Conservation (phyloP, 768 basidiomycete species). For the Chalciporus chontae region DNA sequence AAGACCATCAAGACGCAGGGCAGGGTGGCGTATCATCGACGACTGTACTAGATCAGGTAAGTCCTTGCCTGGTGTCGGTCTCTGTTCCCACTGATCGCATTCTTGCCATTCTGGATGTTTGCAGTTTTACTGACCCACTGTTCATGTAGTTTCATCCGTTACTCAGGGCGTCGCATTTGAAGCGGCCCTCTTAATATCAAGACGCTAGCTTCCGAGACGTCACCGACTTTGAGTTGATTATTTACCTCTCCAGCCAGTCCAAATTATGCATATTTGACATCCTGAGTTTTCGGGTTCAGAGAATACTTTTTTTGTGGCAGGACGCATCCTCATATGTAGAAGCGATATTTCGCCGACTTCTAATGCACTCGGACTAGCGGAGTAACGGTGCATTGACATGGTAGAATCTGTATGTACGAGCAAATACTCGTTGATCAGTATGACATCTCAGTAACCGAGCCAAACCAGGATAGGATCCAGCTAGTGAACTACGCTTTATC, state of each 20-base stretch:
- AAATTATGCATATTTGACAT: background rate
- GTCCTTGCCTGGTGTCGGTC: background rate
- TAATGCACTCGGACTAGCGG: background rate
- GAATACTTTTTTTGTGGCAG: background rate
- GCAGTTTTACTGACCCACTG: conserved; percentile 22
- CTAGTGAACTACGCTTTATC: no score
- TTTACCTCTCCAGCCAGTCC: background rate
- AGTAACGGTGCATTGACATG: background rate
- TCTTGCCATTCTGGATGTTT: background rate
- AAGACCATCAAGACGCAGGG: conserved; percentile 19
- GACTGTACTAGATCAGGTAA: conserved; percentile 26
- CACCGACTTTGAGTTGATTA: background rate
- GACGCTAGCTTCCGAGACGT: background rate
- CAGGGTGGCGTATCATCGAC: conserved; percentile 16
- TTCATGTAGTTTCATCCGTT: conserved; percentile 2
- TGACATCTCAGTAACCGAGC: no score
- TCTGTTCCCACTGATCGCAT: background rate
- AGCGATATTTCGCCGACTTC: background rate
- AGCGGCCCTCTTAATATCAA: conserved; percentile 3
- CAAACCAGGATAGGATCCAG: no score
- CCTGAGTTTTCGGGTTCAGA: background rate
- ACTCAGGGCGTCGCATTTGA: conserved; percentile 3
- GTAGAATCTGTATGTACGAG: background rate
- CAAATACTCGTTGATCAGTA: no score
- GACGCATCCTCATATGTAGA: background rate